Base-by-base conservation (phyloP, 192 early-diverging fungal species). In the Funneliformis mosseae region DNA sequence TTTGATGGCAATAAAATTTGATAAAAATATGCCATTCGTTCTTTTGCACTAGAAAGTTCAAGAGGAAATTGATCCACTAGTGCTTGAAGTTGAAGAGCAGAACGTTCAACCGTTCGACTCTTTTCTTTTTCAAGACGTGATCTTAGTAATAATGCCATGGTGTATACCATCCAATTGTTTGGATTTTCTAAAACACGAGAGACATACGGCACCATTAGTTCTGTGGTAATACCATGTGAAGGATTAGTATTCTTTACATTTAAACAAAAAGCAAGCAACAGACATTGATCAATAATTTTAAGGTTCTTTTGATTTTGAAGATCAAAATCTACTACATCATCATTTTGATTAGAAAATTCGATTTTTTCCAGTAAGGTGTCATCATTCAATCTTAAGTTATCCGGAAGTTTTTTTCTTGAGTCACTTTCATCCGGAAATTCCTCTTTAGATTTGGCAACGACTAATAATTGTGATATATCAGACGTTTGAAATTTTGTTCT, bases 91-190 rank as follows among this genome's bases (percentile, higher is more conserved):
- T 99, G 98, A 72, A 99, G 85, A 1, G 88, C 91, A 10, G 95
- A 88, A 50, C 98, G 93, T 84, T 98, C 95, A 0, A 95, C 94
- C 0, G 97, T 99, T 48, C 97, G 90, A 21, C 93, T 89, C 77
- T 95, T 94, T 45, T 91, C 81, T 25, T 92, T 81, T 85, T 99
- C 98, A 46, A 99, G 90, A 41, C 97, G 94, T 16, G 96, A 95
- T 10, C 97, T 91, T 62, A 97, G 84, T 63, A 99, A 84, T 27
- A 99, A 86, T 9, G 89, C 97, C 96, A 98, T 97, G 38, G 98
- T 97, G 87, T 98, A 93, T 18, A 99, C 95, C 84, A 95, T 96
- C 97, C 97, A 99, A 87, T 99, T 99, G 87, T 95, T 96, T 69
- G 96, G 89, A 77, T 97, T 95, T 79, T 95, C 93, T 61, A 98